Percentiles rank a stretch among this genome's conserved stretches.
These are phyloP conservation scores for Ophiosphaerella korrae DNA, from an alignment of 2,329 filamentous ascomycete species.

Conservation along the genomic window DNA sequence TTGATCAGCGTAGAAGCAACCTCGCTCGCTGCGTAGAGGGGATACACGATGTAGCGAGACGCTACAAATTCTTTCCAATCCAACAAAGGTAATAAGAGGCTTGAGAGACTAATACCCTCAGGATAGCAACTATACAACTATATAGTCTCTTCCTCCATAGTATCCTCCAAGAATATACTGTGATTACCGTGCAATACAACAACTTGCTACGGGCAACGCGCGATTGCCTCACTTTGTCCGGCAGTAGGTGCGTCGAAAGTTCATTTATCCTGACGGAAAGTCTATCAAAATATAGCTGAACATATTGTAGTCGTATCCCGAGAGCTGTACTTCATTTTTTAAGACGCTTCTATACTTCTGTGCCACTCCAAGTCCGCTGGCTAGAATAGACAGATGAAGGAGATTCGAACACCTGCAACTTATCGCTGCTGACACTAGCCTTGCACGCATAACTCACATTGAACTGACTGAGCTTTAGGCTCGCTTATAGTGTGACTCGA, in stretches of 20 bases:
- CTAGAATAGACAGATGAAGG: background rate
- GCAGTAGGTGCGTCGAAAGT: conserved; percentile 5
- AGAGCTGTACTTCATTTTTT: background rate
- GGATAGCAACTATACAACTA: background rate
- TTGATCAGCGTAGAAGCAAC: too few species aligned
- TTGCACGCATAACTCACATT: too few species aligned
- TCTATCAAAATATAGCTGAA: conserved; percentile 3
- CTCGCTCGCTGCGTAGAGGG: too few species aligned
- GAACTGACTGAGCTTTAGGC: too few species aligned
- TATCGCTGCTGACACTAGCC: too few species aligned
- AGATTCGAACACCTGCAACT: too few species aligned
- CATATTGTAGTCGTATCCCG: background rate
- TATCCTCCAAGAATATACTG: conserved; percentile 2
- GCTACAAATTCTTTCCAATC: background rate
- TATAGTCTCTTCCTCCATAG: background rate
- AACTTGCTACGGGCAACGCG: conserved; percentile 5
- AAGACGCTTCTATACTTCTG: background rate
- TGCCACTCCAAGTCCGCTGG: background rate
- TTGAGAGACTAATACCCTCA: background rate
- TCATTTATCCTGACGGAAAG: conserved; percentile 5
- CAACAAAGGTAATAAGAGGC: too few species aligned
- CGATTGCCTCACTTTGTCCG: conserved; percentile 4
- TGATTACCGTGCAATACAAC: conserved; percentile 8
- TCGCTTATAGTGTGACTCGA: too few species aligned
- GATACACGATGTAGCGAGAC: background rate